Base-by-base conservation (phyloP, 768 basidiomycete species). In the Mycena galopus region DNA sequence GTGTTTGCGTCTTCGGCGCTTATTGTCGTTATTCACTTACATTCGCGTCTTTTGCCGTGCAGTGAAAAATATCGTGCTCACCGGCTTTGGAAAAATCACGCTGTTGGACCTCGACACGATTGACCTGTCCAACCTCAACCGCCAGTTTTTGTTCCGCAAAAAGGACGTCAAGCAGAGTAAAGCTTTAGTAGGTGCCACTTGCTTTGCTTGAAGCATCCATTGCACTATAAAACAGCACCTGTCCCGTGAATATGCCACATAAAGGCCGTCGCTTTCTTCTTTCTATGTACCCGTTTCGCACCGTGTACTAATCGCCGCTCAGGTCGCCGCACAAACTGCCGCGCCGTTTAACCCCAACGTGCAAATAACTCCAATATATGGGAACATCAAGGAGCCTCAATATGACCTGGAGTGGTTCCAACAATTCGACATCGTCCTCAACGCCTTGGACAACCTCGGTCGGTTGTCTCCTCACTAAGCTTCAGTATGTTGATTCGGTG, bases 91-190 rank as follows among this genome's bases (percentile, higher is more conserved):
- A 23, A 87, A 93, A 79, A 97, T 98, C 73, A 96, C 96, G 0
- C 88, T 98, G 60, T 87, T 99, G 69, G 97, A 99, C 83, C 88
- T 99, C 73, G 97, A 99, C 83, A 99, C 97, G 23, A 99, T 99
- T 81, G 97, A 99, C 86, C 87, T 99, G 51, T 97, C 96, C 59
- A 99, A 99, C 80, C 86, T 99, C 63, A 99, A 99, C 78, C 90
- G 97, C 25, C 97, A 99, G 77, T 99, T 99, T 81, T 85, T 99
- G 47, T 99, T 99, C 84, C 89, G 90, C 73, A 99, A 98, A 84
- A 97, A 97, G 79, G 96, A 99, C 77, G 94, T 99, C 66, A 98
- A 98, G 79, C 94, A 98, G 78, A 93, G 96, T 77, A 99, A 99
- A 84, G 94, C 97, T 2, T 79, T 97, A 83, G 96, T 96, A 70